Base-by-base conservation (phyloP, 2,329 filamentous ascomycete genomes). In the Rutstroemia sp. region DNA sequence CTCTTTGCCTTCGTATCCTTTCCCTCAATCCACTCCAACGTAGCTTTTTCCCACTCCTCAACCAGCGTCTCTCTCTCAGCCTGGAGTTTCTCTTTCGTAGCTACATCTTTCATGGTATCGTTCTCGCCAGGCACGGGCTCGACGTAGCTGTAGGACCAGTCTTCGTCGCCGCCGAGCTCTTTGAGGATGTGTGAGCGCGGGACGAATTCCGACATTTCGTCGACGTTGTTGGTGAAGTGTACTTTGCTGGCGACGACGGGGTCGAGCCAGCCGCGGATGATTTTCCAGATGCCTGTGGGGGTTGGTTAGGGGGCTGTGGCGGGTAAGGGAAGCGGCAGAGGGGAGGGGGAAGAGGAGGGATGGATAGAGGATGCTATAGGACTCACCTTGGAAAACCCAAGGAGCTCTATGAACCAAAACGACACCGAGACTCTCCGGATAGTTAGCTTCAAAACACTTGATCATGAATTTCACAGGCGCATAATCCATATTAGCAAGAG, bases 381-480 rank as follows among this genome's bases (percentile, higher is more conserved):
- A 72, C 77, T 55, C 72, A 86, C 89, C 87, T 76, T 95, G 92
- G 75, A 99, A 99, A 47, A 99, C 76, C 94, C 94, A 99, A 3
- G 94, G 94, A 0, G 94, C 86, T 71, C 96, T 96, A 77, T 99
- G 94, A 39, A 99, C 89, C 47, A 97, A 80, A 2, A 97, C 89
- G 2, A 87, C 81, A 27, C 92, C 94, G 1, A 99, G 79, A 48
- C 84, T 92, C 72, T 99, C 94, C 0, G 94, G 94, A 66, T 97
- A 99, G 71, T 99, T 97, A 58, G 94, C 94, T 75, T 99, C 94
- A 69, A 99, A 99, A 72, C 92, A 96, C 73, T 96, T 95, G 72
- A 99, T 96, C 87, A 99, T 96, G 74, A 97, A 99, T 68, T 96
- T 99, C 57, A 99, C 89, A 1, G 94, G 92, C 0, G 88, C 83